Evolutionary conservation across 75 land plant genomes (phyloP), one percentile per base, ranked within the genome.

Genomic region (Adiantum capillusveneris): DNA sequence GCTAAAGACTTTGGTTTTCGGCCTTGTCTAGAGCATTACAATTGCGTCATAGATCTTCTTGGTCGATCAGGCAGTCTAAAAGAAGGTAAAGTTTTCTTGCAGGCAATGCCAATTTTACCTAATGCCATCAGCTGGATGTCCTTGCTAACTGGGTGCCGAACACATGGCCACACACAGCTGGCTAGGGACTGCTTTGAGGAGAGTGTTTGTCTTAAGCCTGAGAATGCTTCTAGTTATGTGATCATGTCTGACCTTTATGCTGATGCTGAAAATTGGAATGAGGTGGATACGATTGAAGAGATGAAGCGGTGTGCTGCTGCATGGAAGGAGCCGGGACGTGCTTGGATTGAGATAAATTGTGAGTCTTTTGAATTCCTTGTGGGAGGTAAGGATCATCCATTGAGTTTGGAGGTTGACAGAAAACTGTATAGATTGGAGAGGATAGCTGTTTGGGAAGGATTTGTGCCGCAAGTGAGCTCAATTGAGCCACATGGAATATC

Each of bases 371-470:
- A 25, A 18, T 59, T 59, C 16, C 25, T 59, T 39, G 61, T 41
- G 25, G 58, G 48, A 25, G 64, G 44, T 31, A 27, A 58, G 44
- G 17, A 59, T 16, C 81, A 75, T 58, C 67, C 61, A 11, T 36
- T 25, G 34, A 42, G 68, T 5, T 67, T 72, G n/a, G 73, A 78
- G 50, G 71, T 82, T 44, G 71, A 68, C 55, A 25, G 30, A 5
- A 49, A 56, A 0, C 58, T 77, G 50, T 46, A n/a, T 46, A 17
- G 17, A 21, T 2, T 46, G 2, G 50, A 21, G 50, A 46, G 22
- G 17, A 46, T 46, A 46, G 50, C 50, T 18, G 14, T 21, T 2
- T 2, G 50, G 18, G 17, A 46, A 46, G 50, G 50, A 6, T 46
- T 21, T 21, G 5, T 17, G 22, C 50, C 50, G 14, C 50, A 46